Evolutionary conservation across 2,329 filamentous ascomycete species (phyloP).

Genomic region (Pseudogymnoascus sp.): DNA sequence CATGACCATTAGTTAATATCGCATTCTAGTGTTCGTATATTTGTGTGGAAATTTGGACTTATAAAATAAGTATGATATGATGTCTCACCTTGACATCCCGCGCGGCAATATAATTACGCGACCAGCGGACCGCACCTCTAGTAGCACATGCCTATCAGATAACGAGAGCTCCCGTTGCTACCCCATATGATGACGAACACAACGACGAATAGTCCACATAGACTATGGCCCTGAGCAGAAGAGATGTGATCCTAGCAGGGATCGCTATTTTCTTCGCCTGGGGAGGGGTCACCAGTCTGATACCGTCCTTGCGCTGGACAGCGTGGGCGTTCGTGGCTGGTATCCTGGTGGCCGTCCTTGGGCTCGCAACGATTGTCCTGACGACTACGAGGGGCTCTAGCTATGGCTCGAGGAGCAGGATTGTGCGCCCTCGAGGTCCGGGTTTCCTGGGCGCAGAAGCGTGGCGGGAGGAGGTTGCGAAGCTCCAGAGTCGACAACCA

Average conservation of each 20-base stretch:
- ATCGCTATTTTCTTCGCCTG: slow-evolving; percentile 74
- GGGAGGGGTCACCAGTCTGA: slow-evolving; percentile 77
- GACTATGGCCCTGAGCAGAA: slow-evolving; percentile 64
- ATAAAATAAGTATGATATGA: background rate
- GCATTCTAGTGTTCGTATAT: background rate
- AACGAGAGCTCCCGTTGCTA: slow-evolving; percentile 9
- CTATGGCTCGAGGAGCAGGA: slow-evolving; percentile 35
- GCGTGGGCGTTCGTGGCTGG: slow-evolving; percentile 78
- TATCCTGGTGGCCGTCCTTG: slow-evolving; percentile 45
- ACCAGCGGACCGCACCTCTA: slow-evolving; percentile 4
- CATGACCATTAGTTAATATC: background rate
- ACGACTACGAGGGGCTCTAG: slow-evolving; percentile 51
- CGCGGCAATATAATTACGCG: slow-evolving; percentile 8
- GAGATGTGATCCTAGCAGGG: slow-evolving; percentile 62
- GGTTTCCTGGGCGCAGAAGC: slow-evolving; percentile 54
- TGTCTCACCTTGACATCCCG: background rate
- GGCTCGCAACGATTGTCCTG: slow-evolving; percentile 51
- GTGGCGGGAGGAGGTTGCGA: slow-evolving; percentile 66
- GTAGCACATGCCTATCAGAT: slow-evolving; percentile 5
- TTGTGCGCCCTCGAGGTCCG: slow-evolving; percentile 37
- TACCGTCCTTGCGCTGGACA: slow-evolving; percentile 74
- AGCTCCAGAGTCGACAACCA: slow-evolving; percentile 55
- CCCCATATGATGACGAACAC: slow-evolving; percentile 26
- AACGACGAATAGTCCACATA: slow-evolving; percentile 23
- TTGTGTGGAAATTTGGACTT: background rate